Percentiles rank a stretch among this genome's conserved stretches.
phyloP scores from a whole-genome alignment of 169 alveolate species.

The Fabrea salina region DNA sequence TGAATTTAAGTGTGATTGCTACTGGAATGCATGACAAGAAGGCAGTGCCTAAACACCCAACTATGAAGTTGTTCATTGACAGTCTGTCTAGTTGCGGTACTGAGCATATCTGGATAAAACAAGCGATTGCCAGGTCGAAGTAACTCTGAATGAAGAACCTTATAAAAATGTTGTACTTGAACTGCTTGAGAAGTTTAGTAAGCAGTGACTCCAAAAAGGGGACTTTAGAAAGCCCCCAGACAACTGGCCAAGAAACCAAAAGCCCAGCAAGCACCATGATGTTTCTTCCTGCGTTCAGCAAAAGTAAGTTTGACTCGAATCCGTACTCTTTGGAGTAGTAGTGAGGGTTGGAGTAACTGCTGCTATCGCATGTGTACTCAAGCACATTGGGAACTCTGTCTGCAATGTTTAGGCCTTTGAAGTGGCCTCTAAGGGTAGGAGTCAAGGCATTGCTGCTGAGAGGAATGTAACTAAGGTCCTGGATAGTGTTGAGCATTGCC shows the following conservation, averaged over 20 bases:
- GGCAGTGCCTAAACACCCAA: background rate
- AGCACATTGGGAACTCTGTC: background rate
- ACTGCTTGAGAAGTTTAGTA: background rate
- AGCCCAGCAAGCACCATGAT: background rate
- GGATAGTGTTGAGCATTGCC: slow-evolving; percentile 4
- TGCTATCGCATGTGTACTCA: background rate
- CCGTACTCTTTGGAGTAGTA: background rate
- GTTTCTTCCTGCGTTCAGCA: background rate
- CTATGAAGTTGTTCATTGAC: too few relatives aligned
- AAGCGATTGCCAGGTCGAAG: slow-evolving; percentile 4
- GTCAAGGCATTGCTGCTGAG: background rate
- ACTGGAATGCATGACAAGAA: background rate
- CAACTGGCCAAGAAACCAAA: background rate
- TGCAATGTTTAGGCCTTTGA: background rate
- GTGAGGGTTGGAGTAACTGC: background rate
- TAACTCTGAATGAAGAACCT: slow-evolving; percentile 2
- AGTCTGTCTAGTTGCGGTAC: too few relatives aligned
- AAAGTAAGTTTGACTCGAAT: background rate
- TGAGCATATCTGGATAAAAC: background rate
- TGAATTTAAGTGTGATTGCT: background rate
- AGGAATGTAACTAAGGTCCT: background rate
- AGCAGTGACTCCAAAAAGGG: background rate
- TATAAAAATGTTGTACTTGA: background rate
- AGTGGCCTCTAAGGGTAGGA: background rate
- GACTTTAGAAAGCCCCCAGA: background rate